Conservation (phyloP, 2,329 filamentous ascomycete species). For the Colletotrichum sp. region DNA sequence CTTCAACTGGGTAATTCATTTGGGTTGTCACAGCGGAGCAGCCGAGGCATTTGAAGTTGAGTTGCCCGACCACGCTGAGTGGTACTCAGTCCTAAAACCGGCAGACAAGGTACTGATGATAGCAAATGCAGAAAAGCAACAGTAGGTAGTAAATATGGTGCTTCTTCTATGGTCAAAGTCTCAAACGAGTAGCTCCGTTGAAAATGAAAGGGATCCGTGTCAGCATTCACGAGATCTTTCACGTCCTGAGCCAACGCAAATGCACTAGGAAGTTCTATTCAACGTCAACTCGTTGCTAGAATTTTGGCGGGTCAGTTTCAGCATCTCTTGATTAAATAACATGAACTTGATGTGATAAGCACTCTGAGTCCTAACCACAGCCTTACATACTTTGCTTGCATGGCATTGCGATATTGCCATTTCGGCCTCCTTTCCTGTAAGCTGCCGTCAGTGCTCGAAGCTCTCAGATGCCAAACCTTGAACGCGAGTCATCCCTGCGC, state of each 20-base stretch:
- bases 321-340: neutral
- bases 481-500: neutral
- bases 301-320: neutral
- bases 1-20: neutral
- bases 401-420: neutral
- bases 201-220: neutral
- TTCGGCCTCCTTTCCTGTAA: neutral
- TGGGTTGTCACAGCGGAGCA: neutral
- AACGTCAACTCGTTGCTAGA: neutral
- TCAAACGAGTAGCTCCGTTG: rapidly evolving
- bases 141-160: neutral
- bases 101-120: neutral
- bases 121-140: neutral
- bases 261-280: neutral
- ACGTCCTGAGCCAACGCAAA: neutral
- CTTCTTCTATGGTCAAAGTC: neutral
- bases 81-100: neutral
- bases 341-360: neutral
- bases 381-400: neutral
- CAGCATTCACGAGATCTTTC: neutral
- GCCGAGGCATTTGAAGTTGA: neutral
- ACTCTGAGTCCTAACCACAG: rapidly evolving
- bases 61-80: neutral
- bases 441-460: neutral
- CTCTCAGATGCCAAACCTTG: neutral